Evolutionary conservation across 768 basidiomycete genomes (phyloP), one percentile per base, ranked within the genome.

Genomic region (Suillus ampliporus): DNA sequence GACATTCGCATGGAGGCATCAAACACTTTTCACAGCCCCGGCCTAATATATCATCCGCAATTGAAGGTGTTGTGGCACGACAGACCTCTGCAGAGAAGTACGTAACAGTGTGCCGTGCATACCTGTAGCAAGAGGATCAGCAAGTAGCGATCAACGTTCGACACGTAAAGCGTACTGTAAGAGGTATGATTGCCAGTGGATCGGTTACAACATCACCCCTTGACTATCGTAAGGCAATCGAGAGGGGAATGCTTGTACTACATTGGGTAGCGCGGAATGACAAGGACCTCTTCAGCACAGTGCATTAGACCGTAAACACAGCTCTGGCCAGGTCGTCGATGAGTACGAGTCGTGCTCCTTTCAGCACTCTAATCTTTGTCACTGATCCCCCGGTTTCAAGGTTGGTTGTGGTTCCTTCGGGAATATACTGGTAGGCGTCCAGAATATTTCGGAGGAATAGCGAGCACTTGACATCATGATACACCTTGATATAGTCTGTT

Each of bases 401-500:
- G 14, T 21, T 14, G 52, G 26, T 34, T 50, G 38, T 43, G 26
- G 31, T 52, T 60, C 59, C 58, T 28, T 40, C 64, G 14, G 56
- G 61, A 38, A 69, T 62, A 67, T 79, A 84, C 26, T 68, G 68
- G 81, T 87, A 88, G 15, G 80, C 77, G 68, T 87, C 82, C 50
- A 89, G 71, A 37, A 84, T 65, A 61, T 76, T 81, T 50, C 87
- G 79, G 15, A 89, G 70, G 63, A 75, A 72, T 71, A 86, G 79
- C 8, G 84, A 78, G 65, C 79, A 76, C 41, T 70, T 64, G 35
- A 81, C 78, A 64, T 87, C 85, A 67, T 87, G 86, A 70, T 86
- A 87, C 38, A 89, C 72, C 70, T 86, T 87, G 76, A 89, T 82
- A 66, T 84, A 77, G 67, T 88, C 86, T 48, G 77, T 68, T 9